phyloP scores from a whole-genome alignment of 345 rosid genomes.

The Tarenaya hassleriana region DNA sequence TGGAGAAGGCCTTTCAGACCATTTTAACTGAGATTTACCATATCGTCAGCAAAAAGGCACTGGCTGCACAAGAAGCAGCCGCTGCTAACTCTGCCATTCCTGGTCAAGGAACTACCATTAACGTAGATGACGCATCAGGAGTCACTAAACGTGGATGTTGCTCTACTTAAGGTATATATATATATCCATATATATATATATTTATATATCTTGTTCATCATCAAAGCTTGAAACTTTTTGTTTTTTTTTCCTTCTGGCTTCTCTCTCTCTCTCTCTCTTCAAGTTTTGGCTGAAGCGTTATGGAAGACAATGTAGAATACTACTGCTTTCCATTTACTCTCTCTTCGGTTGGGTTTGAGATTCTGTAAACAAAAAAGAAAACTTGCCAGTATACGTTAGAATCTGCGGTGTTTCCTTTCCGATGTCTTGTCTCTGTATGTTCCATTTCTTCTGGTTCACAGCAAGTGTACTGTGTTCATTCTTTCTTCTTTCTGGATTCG shows the following conservation, averaged over 20 bases:
- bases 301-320: conserved; percentile 39
- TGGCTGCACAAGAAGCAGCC: conserved; percentile 61
- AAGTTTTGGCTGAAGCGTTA: conserved; percentile 35
- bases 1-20: conserved; percentile 69
- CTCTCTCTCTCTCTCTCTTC: conserved; percentile 14
- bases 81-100: conserved; percentile 44
- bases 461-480: too few relatives aligned
- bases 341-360: conserved; percentile 22
- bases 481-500: too few relatives aligned
- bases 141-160: conserved; percentile 49
- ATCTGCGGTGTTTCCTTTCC: too few relatives aligned
- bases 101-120: conserved; percentile 57
- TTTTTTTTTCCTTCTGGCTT: conserved; percentile 1
- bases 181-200: too few relatives aligned
- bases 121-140: conserved; percentile 49
- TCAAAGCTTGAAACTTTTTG: conserved; percentile 21
- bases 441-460: too few relatives aligned
- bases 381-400: too few relatives aligned
- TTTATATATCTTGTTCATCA: background rate
- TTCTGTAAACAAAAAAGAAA: too few relatives aligned
- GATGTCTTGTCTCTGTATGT: too few relatives aligned
- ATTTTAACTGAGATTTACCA: conserved; percentile 59
- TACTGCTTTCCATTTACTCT: conserved; percentile 25
- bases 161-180: conserved; percentile 30
- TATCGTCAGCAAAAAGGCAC: conserved; percentile 62